Evolutionary conservation across 2,329 filamentous ascomycete genomes (phyloP).

Genomic region (Ustilaginoidea virens): DNA sequence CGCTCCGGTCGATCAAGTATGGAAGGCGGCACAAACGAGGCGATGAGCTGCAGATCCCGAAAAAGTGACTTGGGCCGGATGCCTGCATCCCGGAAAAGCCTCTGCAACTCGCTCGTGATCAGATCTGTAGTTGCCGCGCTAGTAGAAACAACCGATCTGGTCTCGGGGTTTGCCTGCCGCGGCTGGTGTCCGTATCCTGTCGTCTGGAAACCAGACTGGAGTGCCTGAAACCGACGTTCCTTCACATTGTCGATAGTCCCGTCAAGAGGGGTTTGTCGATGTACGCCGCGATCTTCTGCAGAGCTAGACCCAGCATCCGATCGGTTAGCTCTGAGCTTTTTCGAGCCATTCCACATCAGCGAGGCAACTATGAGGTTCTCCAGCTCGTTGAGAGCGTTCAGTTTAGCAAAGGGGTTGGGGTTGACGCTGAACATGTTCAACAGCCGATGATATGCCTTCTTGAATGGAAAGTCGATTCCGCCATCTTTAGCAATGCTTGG

Average conservation of each 20-base stretch:
- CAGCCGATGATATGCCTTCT: constrained; percentile 62
- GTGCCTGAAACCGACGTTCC: constrained; percentile 45
- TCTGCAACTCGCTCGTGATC: constrained; percentile 50
- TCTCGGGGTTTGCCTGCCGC: constrained; percentile 29
- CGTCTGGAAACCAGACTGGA: constrained; percentile 15
- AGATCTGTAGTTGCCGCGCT: constrained; percentile 42
- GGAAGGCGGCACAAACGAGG: constrained; percentile 45
- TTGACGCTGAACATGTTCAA: constrained; percentile 79
- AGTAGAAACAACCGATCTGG: constrained; percentile 31
- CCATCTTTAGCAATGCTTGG: constrained; percentile 9
- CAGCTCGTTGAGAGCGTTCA: constrained; percentile 70
- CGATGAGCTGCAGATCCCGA: constrained; percentile 64
- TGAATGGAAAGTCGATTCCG: constrained; percentile 56
- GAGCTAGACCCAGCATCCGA: constrained; percentile 21
- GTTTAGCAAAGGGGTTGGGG: constrained; percentile 74
- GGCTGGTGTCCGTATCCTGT: constrained; percentile 17
- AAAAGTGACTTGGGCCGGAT: constrained; percentile 70
- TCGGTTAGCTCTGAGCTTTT: constrained; percentile 19
- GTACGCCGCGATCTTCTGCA: constrained; percentile 16
- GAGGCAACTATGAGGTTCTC: constrained; percentile 70
- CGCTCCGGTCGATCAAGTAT: constrained; percentile 46
- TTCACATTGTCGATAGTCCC: constrained; percentile 56
- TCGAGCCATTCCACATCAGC: constrained; percentile 25
- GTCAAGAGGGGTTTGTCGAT: constrained; percentile 36
- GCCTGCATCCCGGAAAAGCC: constrained; percentile 49